Conservation (phyloP, 495 filamentous ascomycete genomes). For the Pyrenula aspistea region DNA sequence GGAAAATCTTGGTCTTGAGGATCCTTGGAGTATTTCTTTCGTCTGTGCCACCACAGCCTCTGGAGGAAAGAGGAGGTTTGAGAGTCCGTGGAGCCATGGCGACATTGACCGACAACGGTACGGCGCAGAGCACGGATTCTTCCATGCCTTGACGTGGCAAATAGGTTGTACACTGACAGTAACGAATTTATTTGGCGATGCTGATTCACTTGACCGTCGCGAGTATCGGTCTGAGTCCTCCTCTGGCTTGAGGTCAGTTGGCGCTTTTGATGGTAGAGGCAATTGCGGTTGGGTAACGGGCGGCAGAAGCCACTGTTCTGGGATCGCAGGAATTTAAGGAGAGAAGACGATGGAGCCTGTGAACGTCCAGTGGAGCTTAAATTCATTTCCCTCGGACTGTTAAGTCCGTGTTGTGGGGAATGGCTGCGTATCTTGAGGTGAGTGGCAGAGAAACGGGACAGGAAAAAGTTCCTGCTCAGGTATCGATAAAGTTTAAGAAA, state of each 20-base stretch:
- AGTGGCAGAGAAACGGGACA: no score
- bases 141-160: not conserved
- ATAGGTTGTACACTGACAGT: not conserved
- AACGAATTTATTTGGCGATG: not conserved
- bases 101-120: constrained; percentile 3
- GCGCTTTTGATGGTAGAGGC: not conserved
- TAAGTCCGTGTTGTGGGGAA: not conserved
- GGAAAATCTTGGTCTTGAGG: constrained; percentile 15
- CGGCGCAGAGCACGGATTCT: not conserved
- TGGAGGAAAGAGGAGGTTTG: constrained; percentile 34
- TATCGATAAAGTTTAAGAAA: not conserved
- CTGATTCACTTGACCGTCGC: not conserved
- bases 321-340: constrained; percentile 49
- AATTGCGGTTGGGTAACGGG: not conserved
- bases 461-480: not conserved
- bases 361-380: not conserved
- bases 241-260: not conserved
- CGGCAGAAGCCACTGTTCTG: constrained; percentile 17
- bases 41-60: constrained; percentile 37
- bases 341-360: constrained; percentile 40
- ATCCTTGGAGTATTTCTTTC: constrained; percentile 16
- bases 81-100: constrained; percentile 29
- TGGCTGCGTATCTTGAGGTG: no score
- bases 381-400: not conserved
- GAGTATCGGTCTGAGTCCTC: not conserved